phyloP scores from a whole-genome alignment of 176 grass and related monocot species.

The Alopecurus myosuroides region DNA sequence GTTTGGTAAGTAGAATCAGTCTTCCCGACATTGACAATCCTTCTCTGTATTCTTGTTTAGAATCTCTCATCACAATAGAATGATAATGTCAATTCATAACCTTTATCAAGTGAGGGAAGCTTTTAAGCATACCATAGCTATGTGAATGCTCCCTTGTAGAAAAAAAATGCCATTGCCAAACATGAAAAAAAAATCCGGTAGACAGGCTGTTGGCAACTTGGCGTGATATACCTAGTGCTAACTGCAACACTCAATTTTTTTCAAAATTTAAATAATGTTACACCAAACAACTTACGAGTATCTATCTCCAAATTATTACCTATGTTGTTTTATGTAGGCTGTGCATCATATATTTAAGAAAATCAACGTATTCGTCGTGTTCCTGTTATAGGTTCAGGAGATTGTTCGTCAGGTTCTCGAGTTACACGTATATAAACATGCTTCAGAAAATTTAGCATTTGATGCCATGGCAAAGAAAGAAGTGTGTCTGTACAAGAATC shows the following conservation, averaged over 20 bases:
- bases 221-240: not conserved
- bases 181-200: not conserved
- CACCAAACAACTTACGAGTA: not conserved
- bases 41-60: not conserved
- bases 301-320: not conserved
- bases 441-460: constrained; percentile 23
- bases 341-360: not conserved
- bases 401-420: constrained; percentile 58
- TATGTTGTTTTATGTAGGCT: not conserved
- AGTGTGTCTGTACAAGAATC: not conserved
- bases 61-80: not conserved
- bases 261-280: not conserved
- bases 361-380: not conserved
- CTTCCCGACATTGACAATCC: not conserved
- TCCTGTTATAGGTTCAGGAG: constrained; percentile 50
- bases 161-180: not conserved
- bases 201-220: not conserved
- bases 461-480: not conserved
- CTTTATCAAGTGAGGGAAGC: not conserved
- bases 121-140: not conserved
- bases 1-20: constrained; percentile 42
- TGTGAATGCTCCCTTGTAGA: not conserved
- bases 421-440: constrained; percentile 56
- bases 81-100: not conserved
- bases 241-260: not conserved